Percentiles rank a stretch among this genome's conserved stretches.
phyloP scores from a whole-genome alignment of 306 rosid genomes.

The Trichosanthes truncata region DNA sequence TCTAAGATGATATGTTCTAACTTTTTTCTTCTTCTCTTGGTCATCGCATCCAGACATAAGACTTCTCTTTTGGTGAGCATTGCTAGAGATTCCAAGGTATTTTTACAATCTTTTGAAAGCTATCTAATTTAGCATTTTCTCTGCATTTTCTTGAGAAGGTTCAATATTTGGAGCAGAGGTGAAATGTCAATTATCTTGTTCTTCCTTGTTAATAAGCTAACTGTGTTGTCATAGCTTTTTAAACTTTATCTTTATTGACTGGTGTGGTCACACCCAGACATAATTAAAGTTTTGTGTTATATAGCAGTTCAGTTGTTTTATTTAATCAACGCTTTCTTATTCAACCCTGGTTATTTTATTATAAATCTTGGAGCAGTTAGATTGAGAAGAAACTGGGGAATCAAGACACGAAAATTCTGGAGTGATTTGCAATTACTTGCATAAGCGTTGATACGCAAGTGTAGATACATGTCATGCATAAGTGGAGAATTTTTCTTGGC shows the following conservation, averaged over 20 bases:
- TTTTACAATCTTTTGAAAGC: not conserved
- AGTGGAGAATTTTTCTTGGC: not conserved
- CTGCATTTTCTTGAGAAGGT: not conserved
- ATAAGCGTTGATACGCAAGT: not conserved
- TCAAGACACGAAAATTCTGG: not conserved
- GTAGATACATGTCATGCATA: not conserved
- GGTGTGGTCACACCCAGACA: not conserved
- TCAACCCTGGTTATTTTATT: not conserved
- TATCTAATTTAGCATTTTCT: not conserved
- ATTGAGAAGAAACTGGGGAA: not conserved
- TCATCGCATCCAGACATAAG: constrained; percentile 49
- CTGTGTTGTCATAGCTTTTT: not conserved
- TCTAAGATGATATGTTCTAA: not conserved
- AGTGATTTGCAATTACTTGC: not conserved
- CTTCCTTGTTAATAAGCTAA: not conserved
- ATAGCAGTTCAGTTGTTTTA: not conserved
- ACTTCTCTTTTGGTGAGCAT: constrained; percentile 65
- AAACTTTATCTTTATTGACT: not conserved
- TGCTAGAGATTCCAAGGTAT: constrained; percentile 78
- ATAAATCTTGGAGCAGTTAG: not conserved
- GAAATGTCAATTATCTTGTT: not conserved
- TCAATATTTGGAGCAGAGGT: not conserved
- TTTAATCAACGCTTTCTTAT: not conserved
- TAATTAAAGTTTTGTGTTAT: not conserved
- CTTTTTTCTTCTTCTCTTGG: not conserved